Base-by-base conservation (phyloP, 163 green algal species). In the Scenedesmus sp. region DNA sequence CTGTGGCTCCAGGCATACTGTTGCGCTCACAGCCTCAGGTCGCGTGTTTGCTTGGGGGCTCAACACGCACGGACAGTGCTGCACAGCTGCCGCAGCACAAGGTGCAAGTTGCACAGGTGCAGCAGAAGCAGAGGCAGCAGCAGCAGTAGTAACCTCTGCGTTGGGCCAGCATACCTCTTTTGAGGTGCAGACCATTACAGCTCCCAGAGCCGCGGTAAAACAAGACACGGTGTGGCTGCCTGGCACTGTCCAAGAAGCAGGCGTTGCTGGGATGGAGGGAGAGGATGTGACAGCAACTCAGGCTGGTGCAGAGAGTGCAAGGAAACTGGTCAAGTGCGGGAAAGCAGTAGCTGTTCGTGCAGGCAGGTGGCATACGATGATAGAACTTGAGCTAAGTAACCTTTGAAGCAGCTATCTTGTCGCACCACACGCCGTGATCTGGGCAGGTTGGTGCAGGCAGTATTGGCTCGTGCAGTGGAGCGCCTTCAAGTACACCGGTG, bases 51-150 rank as follows among this genome's bases (percentile, higher is more conserved):
- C 87, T 1, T 87, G 56, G 79, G 87, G 87, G 5, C 73, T 43
- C 35, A 91, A 91, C 78, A 80, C 56, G 0, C 73, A 91, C 37
- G 26, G 37, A 2, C 87, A 91, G 56, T 87, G 87, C 87, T 87
- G 87, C 79, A 56, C 46, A 30, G 72, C 40, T 33, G 51, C 51
- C 59, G 51, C 33, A 59, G 33, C 0, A 18, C 26, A 7, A 37
- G 61, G 3, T 37, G 61, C 4, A 4, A 15, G 9, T 18, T 53
- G 76, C n/a, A 26, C 53, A 79, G 35, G 53, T 59, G 53, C 82
- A 79, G 82, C 53, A 78, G 82, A n/a, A 37, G 80, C 80, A 85
- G n/a, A n/a, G 43, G 43, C 80, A 78, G 82, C 46, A 37, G 80
- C 80, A 85, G 35, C 26, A 68, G 4, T 18, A 76, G 15, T 26